Evolutionary conservation across 2,329 filamentous ascomycete genomes (phyloP), one percentile per base, ranked within the genome.

Genomic region (Ilyonectria sp.): DNA sequence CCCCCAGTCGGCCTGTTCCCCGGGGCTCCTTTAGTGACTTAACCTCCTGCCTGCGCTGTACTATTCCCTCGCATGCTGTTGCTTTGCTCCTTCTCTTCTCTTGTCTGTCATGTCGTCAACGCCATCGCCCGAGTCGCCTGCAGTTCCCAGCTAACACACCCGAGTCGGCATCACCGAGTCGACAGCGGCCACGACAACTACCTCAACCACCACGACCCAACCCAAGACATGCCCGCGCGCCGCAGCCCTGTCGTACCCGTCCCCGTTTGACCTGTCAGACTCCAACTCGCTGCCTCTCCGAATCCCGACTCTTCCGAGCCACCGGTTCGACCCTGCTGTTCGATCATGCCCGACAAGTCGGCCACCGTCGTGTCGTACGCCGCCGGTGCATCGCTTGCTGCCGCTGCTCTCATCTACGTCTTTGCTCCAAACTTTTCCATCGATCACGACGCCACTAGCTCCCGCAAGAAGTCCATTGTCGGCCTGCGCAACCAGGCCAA

Each of bases 341-440:
- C 50, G 33, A 53, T 65, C 69, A 83, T 82, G 81, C 79, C 78
- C 65, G 79, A 81, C 55, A 82, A 79, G 69, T 75, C 80, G 65
- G 71, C 73, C 60, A 79, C 79, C 29, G 80, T 82, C 75, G 94
- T 94, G 75, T 94, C 94, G 50, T 99, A 99, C 83, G 96, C 96
- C 77, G 96, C 95, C 67, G 95, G 95, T 75, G 96, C 95, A 68
- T 97, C 95, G 61, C 92, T 99, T 70, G 96, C 96, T 63, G 96
- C 96, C 69, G 93, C 97, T 70, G 95, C 96, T 35, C 89, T 98
- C 65, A 93, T 98, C 79, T 99, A 98, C 82, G 95, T 98, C 75
- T 98, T 99, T 82, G 94, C 92, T 9, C 96, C 96, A n/a, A 98
- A 95, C 59, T 98, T 95, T 82, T 93, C 97, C 76, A 92, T 98